phyloP scores from a whole-genome alignment of 1,139 yeast species.

The Pichia sp. region DNA sequence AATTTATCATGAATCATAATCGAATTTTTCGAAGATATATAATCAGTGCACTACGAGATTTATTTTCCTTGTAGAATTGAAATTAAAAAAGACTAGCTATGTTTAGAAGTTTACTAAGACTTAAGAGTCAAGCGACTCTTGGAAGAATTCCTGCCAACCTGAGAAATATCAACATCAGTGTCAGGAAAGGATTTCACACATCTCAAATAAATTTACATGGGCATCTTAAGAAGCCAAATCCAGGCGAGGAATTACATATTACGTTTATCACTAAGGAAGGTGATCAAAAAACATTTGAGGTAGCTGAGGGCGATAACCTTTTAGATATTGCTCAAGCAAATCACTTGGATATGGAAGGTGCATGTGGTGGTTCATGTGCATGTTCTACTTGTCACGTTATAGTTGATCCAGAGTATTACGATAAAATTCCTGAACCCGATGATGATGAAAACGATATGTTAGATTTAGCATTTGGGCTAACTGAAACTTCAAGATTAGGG shows the following conservation, averaged over 20 bases:
- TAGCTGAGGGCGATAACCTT: constrained; percentile 84
- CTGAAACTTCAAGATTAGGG: constrained; percentile 93
- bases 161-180: too few species aligned
- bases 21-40: too few species aligned
- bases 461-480: constrained; percentile 92
- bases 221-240: constrained; percentile 80
- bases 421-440: constrained; percentile 85
- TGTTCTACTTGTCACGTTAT: constrained; percentile 97
- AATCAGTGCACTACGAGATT: too few species aligned
- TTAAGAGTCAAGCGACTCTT: too few species aligned
- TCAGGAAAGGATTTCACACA: too few species aligned
- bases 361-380: constrained; percentile 99
- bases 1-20: too few species aligned
- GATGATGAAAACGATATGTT: constrained; percentile 98
- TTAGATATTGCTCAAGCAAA: constrained; percentile 93
- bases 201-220: constrained; percentile 45
- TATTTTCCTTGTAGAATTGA: too few species aligned
- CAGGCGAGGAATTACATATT: constrained; percentile 86
- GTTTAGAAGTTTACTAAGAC: too few species aligned
- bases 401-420: constrained; percentile 91
- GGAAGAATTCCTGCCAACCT: too few species aligned
- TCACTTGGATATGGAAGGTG: constrained; percentile 91
- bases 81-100: too few species aligned
- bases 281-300: constrained; percentile 70
- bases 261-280: constrained; percentile 95